Conservation (phyloP, 2,329 filamentous ascomycete genomes). For the Xylariaceae sp. region DNA sequence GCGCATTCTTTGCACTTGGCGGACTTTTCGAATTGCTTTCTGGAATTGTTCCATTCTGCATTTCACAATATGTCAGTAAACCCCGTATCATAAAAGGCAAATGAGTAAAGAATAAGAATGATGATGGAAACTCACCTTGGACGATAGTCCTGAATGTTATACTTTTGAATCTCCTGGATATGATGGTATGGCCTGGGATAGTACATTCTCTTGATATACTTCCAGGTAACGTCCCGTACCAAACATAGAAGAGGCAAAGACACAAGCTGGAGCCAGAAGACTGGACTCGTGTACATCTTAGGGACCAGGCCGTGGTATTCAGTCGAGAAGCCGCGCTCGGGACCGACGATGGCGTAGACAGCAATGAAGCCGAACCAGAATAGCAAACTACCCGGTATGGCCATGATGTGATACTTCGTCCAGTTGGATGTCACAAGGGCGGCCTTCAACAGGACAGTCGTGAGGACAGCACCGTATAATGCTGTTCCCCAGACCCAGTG, state of each 20-base stretch:
- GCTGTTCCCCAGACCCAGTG: slow-evolving; percentile 98
- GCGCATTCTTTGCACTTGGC: slow-evolving; percentile 97
- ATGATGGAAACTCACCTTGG: slow-evolving; percentile 77
- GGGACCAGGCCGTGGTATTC: slow-evolving; percentile 86
- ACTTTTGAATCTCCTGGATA: slow-evolving; percentile 99
- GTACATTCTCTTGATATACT: slow-evolving; percentile 97
- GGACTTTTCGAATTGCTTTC: slow-evolving; percentile 96
- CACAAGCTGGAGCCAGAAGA: slow-evolving; percentile 90
- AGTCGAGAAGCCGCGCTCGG: slow-evolving; percentile 71
- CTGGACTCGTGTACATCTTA: slow-evolving; percentile 70
- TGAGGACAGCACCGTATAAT: slow-evolving; percentile 89
- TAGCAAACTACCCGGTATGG: slow-evolving; percentile 87
- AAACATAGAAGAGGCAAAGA: slow-evolving; percentile 78
- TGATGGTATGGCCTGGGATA: slow-evolving; percentile 93
- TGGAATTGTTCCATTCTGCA: slow-evolving; percentile 97
- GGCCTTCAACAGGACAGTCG: slow-evolving; percentile 91
- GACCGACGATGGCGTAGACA: slow-evolving; percentile 80
- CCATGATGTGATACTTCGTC: slow-evolving; percentile 96
- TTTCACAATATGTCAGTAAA: slow-evolving; percentile 13
- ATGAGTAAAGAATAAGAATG: too few species aligned
- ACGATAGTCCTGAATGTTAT: slow-evolving; percentile 98
- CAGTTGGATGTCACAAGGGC: slow-evolving; percentile 94
- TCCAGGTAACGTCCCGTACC: slow-evolving; percentile 88
- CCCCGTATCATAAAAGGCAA: too few species aligned
- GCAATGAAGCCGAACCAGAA: slow-evolving; percentile 92